Conservation (phyloP, 352 stramenopile species). For the Peronosclerospora sorghi region DNA sequence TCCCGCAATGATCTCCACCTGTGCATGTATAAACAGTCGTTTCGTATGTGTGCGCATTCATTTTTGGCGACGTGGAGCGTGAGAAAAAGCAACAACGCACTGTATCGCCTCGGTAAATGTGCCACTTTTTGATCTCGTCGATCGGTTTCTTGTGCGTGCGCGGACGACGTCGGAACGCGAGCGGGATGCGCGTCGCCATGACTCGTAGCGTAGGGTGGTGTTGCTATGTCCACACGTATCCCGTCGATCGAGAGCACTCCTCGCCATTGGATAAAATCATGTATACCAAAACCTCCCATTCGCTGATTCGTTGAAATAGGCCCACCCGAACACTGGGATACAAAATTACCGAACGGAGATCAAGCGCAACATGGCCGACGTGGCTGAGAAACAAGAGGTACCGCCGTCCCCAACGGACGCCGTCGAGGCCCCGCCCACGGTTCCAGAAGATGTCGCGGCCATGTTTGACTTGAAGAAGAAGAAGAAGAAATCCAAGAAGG, state of each 20-base stretch:
- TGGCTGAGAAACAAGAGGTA: slow-evolving; percentile 36
- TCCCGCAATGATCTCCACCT: slow-evolving; percentile 77
- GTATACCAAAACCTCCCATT: too few relatives aligned
- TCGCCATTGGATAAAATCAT: slow-evolving; percentile 15
- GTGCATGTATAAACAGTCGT: too few relatives aligned
- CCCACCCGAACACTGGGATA: slow-evolving; percentile 43
- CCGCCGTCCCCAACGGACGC: slow-evolving; percentile 22
- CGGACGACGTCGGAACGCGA: slow-evolving; percentile 66
- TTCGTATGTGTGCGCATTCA: too few relatives aligned
- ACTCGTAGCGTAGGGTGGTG: slow-evolving; percentile 4
- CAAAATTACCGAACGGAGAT: slow-evolving; percentile 11
- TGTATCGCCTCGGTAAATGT: slow-evolving; percentile 68
- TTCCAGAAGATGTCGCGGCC: slow-evolving; percentile 76
- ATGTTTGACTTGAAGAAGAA: slow-evolving; percentile 87
- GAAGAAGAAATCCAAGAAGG: slow-evolving; percentile 90
- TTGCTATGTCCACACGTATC: slow-evolving; percentile 18
- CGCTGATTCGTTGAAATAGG: slow-evolving; percentile 15
- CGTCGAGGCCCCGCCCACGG: slow-evolving; percentile 33
- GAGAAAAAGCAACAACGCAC: slow-evolving; percentile 37
- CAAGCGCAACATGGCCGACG: slow-evolving; percentile 40
- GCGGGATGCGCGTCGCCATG: slow-evolving; percentile 66
- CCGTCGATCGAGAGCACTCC: slow-evolving; percentile 1
- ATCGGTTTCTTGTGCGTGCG: slow-evolving; percentile 74
- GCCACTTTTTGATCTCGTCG: slow-evolving; percentile 68
- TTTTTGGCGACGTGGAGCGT: too few relatives aligned